A percentile compares a stretch with the other conserved stretches of the same genome.
Conservation (phyloP, 176 grass and related monocot species). For the Melocanna baccifera region DNA sequence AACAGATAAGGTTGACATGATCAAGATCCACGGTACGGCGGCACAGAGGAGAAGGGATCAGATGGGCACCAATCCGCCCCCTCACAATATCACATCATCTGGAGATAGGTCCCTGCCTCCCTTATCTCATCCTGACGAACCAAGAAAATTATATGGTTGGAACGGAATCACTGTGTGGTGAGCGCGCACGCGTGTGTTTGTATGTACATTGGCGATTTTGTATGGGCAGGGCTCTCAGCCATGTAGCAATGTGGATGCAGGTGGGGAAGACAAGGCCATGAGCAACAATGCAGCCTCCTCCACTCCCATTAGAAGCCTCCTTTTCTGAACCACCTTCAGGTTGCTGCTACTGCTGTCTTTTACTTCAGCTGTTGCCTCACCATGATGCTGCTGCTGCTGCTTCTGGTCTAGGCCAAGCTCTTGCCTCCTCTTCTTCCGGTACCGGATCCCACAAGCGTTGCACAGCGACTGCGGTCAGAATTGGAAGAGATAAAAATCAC, state of each 20-base stretch:
- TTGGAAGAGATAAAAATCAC: not conserved
- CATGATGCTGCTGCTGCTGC: conserved; percentile 10
- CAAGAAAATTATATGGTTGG: conserved; percentile 6
- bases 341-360: conserved; percentile 40
- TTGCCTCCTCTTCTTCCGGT: conserved; percentile 74
- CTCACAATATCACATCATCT: conserved; percentile 31
- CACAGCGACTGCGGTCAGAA: conserved; percentile 57
- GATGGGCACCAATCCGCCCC: conserved; percentile 7
- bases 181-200: not conserved
- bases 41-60: not conserved
- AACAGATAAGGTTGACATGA: conserved; percentile 17
- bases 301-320: conserved; percentile 50
- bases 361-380: not conserved
- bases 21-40: not conserved
- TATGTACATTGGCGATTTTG: conserved; percentile 24
- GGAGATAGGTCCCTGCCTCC: not conserved
- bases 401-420: conserved; percentile 49
- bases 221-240: conserved; percentile 24
- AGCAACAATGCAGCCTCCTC: conserved; percentile 78
- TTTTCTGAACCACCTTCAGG: conserved; percentile 39
- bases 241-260: conserved; percentile 41
- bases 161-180: conserved; percentile 3
- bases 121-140: conserved; percentile 10
- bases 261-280: conserved; percentile 82
- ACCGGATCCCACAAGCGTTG: conserved; percentile 91